Conservation (phyloP, 371 early-diverging fungal species). For the Mucor plumbeus region DNA sequence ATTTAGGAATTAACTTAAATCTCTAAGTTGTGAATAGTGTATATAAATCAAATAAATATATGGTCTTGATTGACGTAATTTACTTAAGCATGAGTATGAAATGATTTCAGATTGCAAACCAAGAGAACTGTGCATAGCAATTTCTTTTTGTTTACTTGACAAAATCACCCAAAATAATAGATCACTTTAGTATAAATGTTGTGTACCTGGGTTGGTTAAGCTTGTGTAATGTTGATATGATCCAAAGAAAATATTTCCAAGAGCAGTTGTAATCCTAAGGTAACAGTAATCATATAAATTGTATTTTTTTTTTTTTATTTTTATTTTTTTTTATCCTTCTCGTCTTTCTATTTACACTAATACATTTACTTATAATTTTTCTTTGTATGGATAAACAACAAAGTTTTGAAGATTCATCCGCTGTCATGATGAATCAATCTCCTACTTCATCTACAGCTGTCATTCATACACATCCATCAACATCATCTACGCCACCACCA, state of each 20-base stretch:
- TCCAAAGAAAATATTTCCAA: constrained; percentile 3
- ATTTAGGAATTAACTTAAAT: background rate
- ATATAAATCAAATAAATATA: background rate
- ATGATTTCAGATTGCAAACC: background rate
- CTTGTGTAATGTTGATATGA: background rate
- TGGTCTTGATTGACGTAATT: background rate
- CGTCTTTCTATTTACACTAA: constrained; percentile 3
- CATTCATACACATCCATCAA: background rate
- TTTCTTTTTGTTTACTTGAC: background rate
- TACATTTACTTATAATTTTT: background rate
- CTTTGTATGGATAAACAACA: constrained; percentile 7
- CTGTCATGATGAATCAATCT: constrained; percentile 1
- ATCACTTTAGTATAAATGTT: background rate
- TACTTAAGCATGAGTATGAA: background rate
- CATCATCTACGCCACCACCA: background rate
- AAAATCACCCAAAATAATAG: background rate
- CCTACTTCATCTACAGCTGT: constrained; percentile 6
- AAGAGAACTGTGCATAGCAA: no score
- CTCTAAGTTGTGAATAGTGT: background rate
- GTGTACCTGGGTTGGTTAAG: constrained; percentile 2
- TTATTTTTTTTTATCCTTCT: background rate
- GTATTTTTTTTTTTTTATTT: background rate
- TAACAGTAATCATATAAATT: background rate
- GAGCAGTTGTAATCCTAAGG: background rate
- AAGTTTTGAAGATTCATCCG: constrained; percentile 5